Percentiles rank a stretch among this genome's conserved stretches.
phyloP scores from a whole-genome alignment of 192 early-diverging fungal species.

The Rhizoclosmatium sp. region DNA sequence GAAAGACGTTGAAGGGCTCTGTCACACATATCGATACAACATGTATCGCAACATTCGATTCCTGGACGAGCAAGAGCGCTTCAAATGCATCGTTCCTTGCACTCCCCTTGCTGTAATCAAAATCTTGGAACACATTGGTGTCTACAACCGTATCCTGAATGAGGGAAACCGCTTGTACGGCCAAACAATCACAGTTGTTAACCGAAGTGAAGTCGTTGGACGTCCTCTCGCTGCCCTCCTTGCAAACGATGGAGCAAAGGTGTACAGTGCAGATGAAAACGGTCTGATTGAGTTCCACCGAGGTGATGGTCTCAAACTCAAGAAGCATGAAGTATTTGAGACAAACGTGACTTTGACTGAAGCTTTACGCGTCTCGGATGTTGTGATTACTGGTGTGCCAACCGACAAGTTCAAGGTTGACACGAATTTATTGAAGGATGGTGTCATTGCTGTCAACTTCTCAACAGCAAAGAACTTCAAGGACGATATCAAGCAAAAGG shows the following conservation, averaged over 20 bases:
- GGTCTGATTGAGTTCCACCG: slow-evolving; percentile 76
- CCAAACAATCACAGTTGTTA: slow-evolving; percentile 89
- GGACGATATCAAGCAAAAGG: slow-evolving; percentile 90
- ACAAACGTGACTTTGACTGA: slow-evolving; percentile 77
- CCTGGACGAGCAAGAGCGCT: slow-evolving; percentile 78
- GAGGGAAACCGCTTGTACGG: slow-evolving; percentile 97
- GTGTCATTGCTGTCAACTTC: slow-evolving; percentile 97
- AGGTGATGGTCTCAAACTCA: slow-evolving; percentile 50
- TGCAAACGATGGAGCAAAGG: slow-evolving; percentile 98
- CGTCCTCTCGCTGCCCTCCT: slow-evolving; percentile 95
- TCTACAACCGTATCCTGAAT: slow-evolving; percentile 85
- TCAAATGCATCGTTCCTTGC: slow-evolving; percentile 98
- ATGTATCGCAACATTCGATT: slow-evolving; percentile 96
- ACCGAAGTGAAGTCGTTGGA: slow-evolving; percentile 97
- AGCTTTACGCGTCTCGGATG: slow-evolving; percentile 86
- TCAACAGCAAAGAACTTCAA: slow-evolving; percentile 95
- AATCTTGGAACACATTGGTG: slow-evolving; percentile 94
- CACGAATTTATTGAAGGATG: slow-evolving; percentile 89
- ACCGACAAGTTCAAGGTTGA: slow-evolving; percentile 86
- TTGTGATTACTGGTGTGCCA: slow-evolving; percentile 98
- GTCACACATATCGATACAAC: slow-evolving; percentile 93
- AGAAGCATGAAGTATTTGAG: slow-evolving; percentile 71
- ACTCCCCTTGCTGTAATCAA: slow-evolving; percentile 98
- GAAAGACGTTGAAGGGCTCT: slow-evolving; percentile 98
- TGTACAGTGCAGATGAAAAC: slow-evolving; percentile 93